Percentiles rank a stretch among this genome's conserved stretches.
These are phyloP conservation scores for Setaria italica DNA, from an alignment of 202 grass and related monocot species.

Conservation along the genomic window DNA sequence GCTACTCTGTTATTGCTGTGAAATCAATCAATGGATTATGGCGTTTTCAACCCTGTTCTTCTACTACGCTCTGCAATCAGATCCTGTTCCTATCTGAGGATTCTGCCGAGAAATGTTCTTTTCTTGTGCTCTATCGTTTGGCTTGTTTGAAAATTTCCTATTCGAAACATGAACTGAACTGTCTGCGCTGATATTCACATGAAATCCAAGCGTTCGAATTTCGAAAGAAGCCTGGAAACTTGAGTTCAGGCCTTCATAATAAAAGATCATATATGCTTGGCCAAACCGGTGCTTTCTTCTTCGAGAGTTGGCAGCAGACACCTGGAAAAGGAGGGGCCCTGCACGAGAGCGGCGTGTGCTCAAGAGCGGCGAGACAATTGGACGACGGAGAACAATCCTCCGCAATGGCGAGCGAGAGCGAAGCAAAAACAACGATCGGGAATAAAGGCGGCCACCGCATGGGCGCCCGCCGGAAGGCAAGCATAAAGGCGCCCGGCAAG, in stretches of 20 bases:
- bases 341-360: constrained; percentile 31
- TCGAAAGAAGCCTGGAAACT: too few relatives aligned
- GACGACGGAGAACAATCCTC: constrained; percentile 21
- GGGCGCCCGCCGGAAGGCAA: constrained; percentile 42
- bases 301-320: background rate
- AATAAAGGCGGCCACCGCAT: constrained; percentile 56
- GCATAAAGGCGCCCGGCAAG: constrained; percentile 39
- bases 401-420: background rate
- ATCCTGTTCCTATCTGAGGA: background rate
- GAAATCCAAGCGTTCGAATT: background rate
- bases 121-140: too few relatives aligned
- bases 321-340: background rate
- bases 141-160: background rate
- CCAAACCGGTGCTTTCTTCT: background rate
- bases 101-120: background rate
- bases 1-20: constrained; percentile 41
- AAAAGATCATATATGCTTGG: background rate
- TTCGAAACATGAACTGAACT: background rate
- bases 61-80: background rate
- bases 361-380: background rate
- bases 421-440: constrained; percentile 47
- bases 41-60: constrained; percentile 10
- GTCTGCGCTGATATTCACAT: background rate
- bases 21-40: constrained; percentile 48
- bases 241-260: too few relatives aligned